Base-by-base conservation (phyloP, 148 eudicot species). In the Nyssa sinensis region DNA sequence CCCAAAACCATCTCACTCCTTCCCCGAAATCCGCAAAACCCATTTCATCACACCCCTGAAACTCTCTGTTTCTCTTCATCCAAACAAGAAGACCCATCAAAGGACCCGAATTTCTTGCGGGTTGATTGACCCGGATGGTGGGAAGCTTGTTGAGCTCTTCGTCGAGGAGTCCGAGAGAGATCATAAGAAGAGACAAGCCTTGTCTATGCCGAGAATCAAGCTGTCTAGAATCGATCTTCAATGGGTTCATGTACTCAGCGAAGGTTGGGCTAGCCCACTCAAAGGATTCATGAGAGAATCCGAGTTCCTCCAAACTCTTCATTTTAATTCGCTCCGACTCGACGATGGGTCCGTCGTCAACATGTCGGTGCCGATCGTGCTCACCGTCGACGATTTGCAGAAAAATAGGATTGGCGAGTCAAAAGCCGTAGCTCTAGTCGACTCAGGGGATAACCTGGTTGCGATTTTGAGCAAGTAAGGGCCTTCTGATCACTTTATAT, bases 281-380 rank as follows among this genome's bases (percentile, higher is more conserved):
- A 66, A 62, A 34, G 98, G 98, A 35, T 94, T 92, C 89, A 94
- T 94, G 98, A 84, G 91, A 83, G 91, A 94, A 64, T 76, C 79
- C 58, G 90, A 94, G 98, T 94, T 92, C 96, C 98, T 94, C 96
- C 97, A 94, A 92, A 94, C 98, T 81, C 97, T 94, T 94, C 98
- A 94, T 94, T 94, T 94, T 84, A 92, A 92, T 53, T 86, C 89
- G 78, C 89, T 94, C 81, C 91, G 97, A 12, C 81, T 90, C 16
- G 87, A 62, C 12, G 83, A 86, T 65, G 98, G 93, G 5, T 80
- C 88, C 0, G 71, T 85, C 33, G 95, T 92, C 66, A 92, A 94
- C 74, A 94, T 94, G 98, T 94, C 98, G 75, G 88, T 94, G 73
- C 98, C 98, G 73, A 94, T 94, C 58, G 98, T 93, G 2, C 91